A percentile compares a stretch with the other conserved stretches of the same genome.
Evolutionary conservation across 345 rosid genomes (phyloP).

Genomic region (Syzygium grande): DNA sequence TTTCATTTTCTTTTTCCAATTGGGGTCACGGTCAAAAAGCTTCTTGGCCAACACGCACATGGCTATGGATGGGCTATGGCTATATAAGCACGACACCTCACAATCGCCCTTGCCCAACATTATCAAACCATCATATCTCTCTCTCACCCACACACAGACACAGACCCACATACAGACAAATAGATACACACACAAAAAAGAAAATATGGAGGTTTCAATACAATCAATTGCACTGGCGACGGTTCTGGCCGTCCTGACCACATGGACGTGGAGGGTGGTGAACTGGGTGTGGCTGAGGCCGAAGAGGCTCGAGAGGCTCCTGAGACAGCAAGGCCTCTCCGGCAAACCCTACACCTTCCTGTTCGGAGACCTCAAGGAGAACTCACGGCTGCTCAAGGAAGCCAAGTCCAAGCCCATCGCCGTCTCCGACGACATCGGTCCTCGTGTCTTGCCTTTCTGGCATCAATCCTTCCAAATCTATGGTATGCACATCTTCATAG

Average conservation of each 20-base stretch:
- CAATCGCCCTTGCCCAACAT: neutral
- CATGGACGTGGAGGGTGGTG: neutral
- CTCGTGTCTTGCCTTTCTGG: slow-evolving; percentile 6
- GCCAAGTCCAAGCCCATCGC: slow-evolving; percentile 6
- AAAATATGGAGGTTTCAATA: neutral
- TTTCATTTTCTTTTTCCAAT: neutral
- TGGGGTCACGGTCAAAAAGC: neutral
- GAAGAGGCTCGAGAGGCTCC: slow-evolving; percentile 13
- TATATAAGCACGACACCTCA: neutral
- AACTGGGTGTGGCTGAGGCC: slow-evolving; percentile 30
- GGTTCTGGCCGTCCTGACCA: neutral
- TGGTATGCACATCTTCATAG: slow-evolving; percentile 5
- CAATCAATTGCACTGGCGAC: neutral
- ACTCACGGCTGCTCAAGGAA: neutral
- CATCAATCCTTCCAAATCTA: neutral
- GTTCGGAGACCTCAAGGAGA: neutral
- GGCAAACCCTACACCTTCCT: slow-evolving; percentile 13
- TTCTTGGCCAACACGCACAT: neutral
- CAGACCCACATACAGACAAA: neutral
- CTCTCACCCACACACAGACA: neutral
- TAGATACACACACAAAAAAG: neutral
- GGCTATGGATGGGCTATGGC: neutral
- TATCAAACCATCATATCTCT: neutral
- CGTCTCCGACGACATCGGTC: slow-evolving; percentile 5
- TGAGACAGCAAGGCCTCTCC: slow-evolving; percentile 15